A percentile compares a stretch with the other conserved stretches of the same genome.
Conservation (phyloP, 2,329 filamentous ascomycete species). For the Triangularia verruculosa region DNA sequence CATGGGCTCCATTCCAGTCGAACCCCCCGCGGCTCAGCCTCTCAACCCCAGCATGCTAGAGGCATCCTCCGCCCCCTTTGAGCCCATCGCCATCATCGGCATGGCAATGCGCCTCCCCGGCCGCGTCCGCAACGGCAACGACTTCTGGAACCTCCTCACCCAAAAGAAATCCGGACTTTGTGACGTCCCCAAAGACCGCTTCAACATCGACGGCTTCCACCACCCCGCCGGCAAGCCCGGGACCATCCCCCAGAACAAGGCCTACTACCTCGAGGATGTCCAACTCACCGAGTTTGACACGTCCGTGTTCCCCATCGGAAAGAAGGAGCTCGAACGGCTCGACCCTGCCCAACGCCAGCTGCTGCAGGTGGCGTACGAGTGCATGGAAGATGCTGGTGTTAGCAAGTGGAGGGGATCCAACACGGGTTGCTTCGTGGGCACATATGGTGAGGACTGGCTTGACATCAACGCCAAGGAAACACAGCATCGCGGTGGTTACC, state of each 20-base stretch:
- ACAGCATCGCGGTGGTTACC: background rate
- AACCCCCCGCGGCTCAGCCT: too few relatives aligned
- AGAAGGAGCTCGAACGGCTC: constrained; percentile 38
- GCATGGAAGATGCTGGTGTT: constrained; percentile 38
- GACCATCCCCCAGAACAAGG: background rate
- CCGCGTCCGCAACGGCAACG: background rate
- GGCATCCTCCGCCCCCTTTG: background rate
- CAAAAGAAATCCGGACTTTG: background rate
- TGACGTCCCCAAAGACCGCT: background rate
- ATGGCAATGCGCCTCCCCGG: background rate
- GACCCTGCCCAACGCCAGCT: constrained; percentile 42
- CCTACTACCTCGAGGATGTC: constrained; percentile 22
- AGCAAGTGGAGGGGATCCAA: background rate
- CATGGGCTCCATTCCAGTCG: too few relatives aligned
- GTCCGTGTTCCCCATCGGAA: constrained; percentile 40
- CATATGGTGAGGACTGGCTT: background rate
- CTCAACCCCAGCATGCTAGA: too few relatives aligned
- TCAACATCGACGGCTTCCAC: background rate
- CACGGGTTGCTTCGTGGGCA: background rate
- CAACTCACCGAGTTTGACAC: constrained; percentile 35
- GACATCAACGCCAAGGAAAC: background rate
- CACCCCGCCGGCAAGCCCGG: background rate
- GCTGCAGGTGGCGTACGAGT: constrained; percentile 41
- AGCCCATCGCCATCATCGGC: background rate
- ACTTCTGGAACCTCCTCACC: background rate